These are phyloP conservation scores for Rusavskia elegans DNA, from an alignment of 495 filamentous ascomycete species.

Conservation along the genomic window DNA sequence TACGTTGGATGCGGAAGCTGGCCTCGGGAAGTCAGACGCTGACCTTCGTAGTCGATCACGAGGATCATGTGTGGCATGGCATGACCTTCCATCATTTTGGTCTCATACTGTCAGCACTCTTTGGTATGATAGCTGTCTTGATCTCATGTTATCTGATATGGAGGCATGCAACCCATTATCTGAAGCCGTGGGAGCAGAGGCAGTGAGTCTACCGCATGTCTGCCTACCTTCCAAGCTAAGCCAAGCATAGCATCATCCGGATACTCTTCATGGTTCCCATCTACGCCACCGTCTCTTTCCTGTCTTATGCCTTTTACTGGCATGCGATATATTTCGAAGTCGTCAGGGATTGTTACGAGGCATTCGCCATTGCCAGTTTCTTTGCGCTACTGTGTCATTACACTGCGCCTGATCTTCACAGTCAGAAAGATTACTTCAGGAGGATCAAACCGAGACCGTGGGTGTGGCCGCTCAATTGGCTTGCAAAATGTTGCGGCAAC, in stretches of 20 bases:
- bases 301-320: constrained; percentile 61
- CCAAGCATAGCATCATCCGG: constrained; percentile 51
- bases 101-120: constrained; percentile 31
- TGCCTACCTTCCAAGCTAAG: not conserved
- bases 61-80: constrained; percentile 30
- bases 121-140: constrained; percentile 26
- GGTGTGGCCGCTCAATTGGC: constrained; percentile 58
- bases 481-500: constrained; percentile 45
- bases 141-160: constrained; percentile 43
- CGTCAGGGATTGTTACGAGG: constrained; percentile 76
- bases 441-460: constrained; percentile 50
- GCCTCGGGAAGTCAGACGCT: not conserved
- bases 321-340: constrained; percentile 74
- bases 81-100: constrained; percentile 32
- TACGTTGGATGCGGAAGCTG: constrained; percentile 10
- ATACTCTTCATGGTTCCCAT: constrained; percentile 86
- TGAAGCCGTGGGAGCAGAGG: constrained; percentile 65
- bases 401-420: constrained; percentile 61
- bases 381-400: constrained; percentile 82
- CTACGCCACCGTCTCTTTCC: constrained; percentile 64
- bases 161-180: constrained; percentile 69
- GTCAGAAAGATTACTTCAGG: constrained; percentile 81
- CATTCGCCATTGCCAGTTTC: constrained; percentile 81
- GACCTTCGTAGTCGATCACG: constrained; percentile 12
- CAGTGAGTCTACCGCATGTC: constrained; percentile 34